Conservation (phyloP, 2,329 filamentous ascomycete species). For the Aspergillus ustus region DNA sequence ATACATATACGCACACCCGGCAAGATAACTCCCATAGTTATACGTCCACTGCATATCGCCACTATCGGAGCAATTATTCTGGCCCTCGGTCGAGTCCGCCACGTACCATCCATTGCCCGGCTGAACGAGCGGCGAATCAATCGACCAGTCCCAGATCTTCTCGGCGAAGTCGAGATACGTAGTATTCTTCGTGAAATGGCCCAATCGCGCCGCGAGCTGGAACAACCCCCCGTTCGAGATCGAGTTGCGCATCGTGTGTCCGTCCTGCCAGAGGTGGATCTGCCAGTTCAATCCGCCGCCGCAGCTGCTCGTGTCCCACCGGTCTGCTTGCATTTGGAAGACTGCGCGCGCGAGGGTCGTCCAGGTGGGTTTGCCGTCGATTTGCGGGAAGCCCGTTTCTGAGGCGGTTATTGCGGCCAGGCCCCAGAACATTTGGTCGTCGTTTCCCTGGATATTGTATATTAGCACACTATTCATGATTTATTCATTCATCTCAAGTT, state of each 20-base stretch:
- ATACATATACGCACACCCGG: constrained; percentile 58
- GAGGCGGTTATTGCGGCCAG: constrained; percentile 76
- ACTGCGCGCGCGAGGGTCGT: constrained; percentile 73
- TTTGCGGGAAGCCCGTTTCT: constrained; percentile 74
- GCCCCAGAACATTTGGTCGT: constrained; percentile 75
- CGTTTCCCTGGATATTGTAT: constrained; percentile 42
- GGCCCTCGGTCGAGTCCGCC: constrained; percentile 18
- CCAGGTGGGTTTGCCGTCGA: constrained; percentile 70
- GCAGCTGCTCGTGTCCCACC: constrained; percentile 70
- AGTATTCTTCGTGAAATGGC: constrained; percentile 75
- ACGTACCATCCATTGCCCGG: constrained; percentile 40
- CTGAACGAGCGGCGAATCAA: constrained; percentile 52
- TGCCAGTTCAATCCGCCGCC: constrained; percentile 82
- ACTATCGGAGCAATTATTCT: constrained; percentile 47
- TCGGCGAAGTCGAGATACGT: constrained; percentile 77
- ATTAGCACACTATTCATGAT: no score
- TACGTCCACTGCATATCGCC: constrained; percentile 60
- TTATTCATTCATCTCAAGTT: no score
- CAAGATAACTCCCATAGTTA: constrained; percentile 58
- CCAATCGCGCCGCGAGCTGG: constrained; percentile 66
- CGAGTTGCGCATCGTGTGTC: constrained; percentile 61
- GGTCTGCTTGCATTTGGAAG: constrained; percentile 72
- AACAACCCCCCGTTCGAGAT: constrained; percentile 61
- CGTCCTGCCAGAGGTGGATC: constrained; percentile 74
- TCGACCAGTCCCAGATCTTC: constrained; percentile 62